A percentile compares a stretch with the other conserved stretches of the same genome.
These are phyloP conservation scores for Erythrophleum fordii DNA, from an alignment of 306 rosid genomes.

Conservation along the genomic window DNA sequence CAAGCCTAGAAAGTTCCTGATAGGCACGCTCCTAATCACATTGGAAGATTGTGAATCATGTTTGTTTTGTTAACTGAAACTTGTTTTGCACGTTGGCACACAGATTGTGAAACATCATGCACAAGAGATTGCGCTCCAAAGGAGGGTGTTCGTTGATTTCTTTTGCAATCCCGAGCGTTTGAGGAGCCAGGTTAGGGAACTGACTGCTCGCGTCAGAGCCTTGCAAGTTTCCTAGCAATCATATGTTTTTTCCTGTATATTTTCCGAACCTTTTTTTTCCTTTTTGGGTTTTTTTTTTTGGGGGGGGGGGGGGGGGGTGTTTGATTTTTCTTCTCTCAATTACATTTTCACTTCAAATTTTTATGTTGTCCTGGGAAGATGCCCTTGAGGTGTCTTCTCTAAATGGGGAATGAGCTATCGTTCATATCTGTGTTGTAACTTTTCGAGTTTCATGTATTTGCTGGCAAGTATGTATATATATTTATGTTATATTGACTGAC, in stretches of 20 bases:
- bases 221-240: slow-evolving; percentile 68
- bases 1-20: background rate
- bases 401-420: background rate
- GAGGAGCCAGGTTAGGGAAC: slow-evolving; percentile 86
- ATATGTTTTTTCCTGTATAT: background rate
- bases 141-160: slow-evolving; percentile 91
- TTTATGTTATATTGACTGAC: slow-evolving; percentile 15
- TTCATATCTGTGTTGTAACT: slow-evolving; percentile 27
- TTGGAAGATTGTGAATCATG: slow-evolving; percentile 20
- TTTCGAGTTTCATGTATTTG: background rate
- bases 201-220: slow-evolving; percentile 83
- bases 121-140: slow-evolving; percentile 85
- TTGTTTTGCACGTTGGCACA: slow-evolving; percentile 20
- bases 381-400: slow-evolving; percentile 10
- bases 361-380: background rate
- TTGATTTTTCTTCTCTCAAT: too few species aligned
- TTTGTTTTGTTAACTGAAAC: slow-evolving; percentile 23
- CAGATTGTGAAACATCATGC: slow-evolving; percentile 96
- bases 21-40: background rate
- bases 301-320: too few species aligned
- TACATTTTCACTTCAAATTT: background rate
- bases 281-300: background rate
- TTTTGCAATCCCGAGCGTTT: slow-evolving; percentile 91
- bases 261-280: background rate
- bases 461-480: background rate